Evolutionary conservation across 192 early-diverging fungal genomes (phyloP).

Genomic region (Mortierella antarctica): DNA sequence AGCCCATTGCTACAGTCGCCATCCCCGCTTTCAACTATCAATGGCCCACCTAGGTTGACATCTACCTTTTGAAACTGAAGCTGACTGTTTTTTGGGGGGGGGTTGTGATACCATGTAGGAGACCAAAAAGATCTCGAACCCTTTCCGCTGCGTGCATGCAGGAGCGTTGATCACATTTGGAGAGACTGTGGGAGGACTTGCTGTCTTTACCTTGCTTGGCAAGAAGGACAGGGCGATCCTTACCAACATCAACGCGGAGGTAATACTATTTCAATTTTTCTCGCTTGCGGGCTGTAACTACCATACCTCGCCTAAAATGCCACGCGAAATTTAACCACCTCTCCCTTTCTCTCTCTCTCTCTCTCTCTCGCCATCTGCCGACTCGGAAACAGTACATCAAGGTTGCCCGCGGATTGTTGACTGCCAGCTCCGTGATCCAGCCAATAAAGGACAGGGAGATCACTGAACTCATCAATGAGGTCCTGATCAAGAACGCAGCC

Average conservation of each 20-base stretch:
- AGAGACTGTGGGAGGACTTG: slow-evolving; percentile 66
- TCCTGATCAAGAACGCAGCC: slow-evolving; percentile 61
- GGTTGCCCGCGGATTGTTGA: slow-evolving; percentile 43
- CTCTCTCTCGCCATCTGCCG: background rate
- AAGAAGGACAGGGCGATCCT: slow-evolving; percentile 64
- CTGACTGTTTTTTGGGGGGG: no score
- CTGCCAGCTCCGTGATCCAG: slow-evolving; percentile 39
- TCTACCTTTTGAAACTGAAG: background rate
- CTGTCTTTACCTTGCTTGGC: slow-evolving; percentile 57
- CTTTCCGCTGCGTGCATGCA: slow-evolving; percentile 64
- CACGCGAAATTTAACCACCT: background rate
- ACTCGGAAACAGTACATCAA: slow-evolving; percentile 37
- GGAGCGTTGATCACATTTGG: slow-evolving; percentile 65
- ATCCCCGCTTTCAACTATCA: background rate
- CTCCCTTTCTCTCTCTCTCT: background rate
- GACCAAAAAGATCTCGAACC: slow-evolving; percentile 60
- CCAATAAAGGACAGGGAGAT: slow-evolving; percentile 43
- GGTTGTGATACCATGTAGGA: slow-evolving; percentile 50
- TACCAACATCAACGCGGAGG: slow-evolving; percentile 62
- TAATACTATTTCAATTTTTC: slow-evolving; percentile 16
- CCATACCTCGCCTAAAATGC: background rate
- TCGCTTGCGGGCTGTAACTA: background rate
- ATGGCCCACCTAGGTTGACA: background rate
- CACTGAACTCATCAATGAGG: slow-evolving; percentile 52
- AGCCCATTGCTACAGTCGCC: background rate